Evolutionary conservation across 192 early-diverging fungal genomes (phyloP), one percentile per base, ranked within the genome.

Genomic region (Endogone sp.): DNA sequence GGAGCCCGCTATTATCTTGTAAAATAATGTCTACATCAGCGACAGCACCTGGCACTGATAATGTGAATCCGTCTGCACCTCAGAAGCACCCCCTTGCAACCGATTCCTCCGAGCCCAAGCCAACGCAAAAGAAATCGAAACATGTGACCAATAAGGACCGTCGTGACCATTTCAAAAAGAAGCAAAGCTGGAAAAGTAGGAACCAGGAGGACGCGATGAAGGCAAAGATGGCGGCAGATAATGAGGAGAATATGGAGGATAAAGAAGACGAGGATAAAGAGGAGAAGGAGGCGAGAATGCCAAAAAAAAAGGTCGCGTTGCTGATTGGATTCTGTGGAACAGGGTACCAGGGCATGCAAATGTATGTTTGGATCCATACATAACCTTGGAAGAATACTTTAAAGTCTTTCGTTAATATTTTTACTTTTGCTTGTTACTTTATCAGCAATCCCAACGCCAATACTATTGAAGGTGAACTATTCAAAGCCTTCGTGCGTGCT

Each of bases 281-380:
- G 6, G 27, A 60, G 59, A 80, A 85, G 67, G 84, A 84, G 57
- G 72, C 79, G 16, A 76, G 86, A 49, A 58, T 76, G 25, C 95
- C 97, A 24, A 99, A 99, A 79, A 83, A 87, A 55, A 92, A 93
- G 54, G 90, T 96, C 11, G 96, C 95, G 0, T 76, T 98, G 10
- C 67, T 99, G 62, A 84, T 99, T 79, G 92, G 94, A 13, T 99
- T 91, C 78, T 93, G 92, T 73, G 98, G 98, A 2, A 92, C 95
- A 31, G 97, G 93, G 2, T 99, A 94, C 85, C 87, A 92, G 67
- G 98, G 98, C 22, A 95, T 97, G 95, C 98, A 99, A 75, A 84
- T 95, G 90, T 92, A 84, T 72, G 83, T 71, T n/a, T n/a, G n/a
- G n/a, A n/a, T n/a, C n/a, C n/a, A n/a, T n/a, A n/a, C n/a, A n/a